Evolutionary conservation across 2,329 filamentous ascomycete species (phyloP).

Genomic region (Dendrostoma leiphaemia): DNA sequence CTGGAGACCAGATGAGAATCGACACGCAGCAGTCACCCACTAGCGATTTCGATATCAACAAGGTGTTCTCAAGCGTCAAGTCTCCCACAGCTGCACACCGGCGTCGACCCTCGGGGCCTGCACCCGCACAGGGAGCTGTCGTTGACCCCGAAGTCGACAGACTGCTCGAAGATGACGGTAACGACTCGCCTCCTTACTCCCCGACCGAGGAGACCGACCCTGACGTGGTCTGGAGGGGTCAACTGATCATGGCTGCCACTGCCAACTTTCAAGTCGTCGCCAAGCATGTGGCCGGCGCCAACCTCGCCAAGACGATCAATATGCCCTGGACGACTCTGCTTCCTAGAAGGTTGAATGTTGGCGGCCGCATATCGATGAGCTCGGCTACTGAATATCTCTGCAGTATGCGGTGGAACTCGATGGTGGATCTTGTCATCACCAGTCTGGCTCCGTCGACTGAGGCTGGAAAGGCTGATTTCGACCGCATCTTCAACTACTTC

Average conservation of each 20-base stretch:
- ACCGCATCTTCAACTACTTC: constrained; percentile 86
- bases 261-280: constrained; percentile 75
- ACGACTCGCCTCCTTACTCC: constrained; percentile 78
- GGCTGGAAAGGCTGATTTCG: constrained; percentile 61
- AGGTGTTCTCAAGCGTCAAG: constrained; percentile 79
- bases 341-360: constrained; percentile 66
- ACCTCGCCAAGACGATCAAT: constrained; percentile 60
- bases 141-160: constrained; percentile 89
- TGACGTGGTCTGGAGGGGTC: constrained; percentile 75
- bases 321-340: constrained; percentile 71
- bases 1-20: constrained; percentile 34
- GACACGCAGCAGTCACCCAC: constrained; percentile 55
- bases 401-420: constrained; percentile 75
- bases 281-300: constrained; percentile 79
- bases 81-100: constrained; percentile 60
- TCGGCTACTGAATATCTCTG: constrained; percentile 91
- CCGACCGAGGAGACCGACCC: constrained; percentile 74
- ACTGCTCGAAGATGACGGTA: constrained; percentile 78
- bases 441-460: constrained; percentile 65
- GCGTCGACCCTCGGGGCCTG: constrained; percentile 48
- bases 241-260: constrained; percentile 72
- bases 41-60: constrained; percentile 76
- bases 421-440: constrained; percentile 82
- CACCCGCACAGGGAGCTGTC: constrained; percentile 51
- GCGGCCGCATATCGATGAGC: constrained; percentile 76